A percentile compares a stretch with the other conserved stretches of the same genome.
Evolutionary conservation across 2,329 filamentous ascomycete genomes (phyloP).

Genomic region (Graphiopsis chlorocephala): DNA sequence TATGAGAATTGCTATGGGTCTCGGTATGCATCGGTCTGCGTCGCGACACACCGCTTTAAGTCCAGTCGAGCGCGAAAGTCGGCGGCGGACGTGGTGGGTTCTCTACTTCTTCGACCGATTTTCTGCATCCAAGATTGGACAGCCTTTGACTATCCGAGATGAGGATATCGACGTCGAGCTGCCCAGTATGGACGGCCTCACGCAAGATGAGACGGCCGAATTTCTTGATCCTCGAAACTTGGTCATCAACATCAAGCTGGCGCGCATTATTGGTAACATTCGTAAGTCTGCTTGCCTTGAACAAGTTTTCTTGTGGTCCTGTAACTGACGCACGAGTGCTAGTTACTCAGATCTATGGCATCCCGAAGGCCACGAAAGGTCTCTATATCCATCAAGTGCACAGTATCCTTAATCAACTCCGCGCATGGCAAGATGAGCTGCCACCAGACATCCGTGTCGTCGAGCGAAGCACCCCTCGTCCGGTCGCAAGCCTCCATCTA

Average conservation of each 20-base stretch:
- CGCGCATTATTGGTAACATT: conserved; percentile 34
- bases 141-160: conserved; percentile 34
- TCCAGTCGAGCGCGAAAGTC: conserved; percentile 30
- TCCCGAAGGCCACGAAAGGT: conserved; percentile 23
- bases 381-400: conserved; percentile 39
- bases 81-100: conserved; percentile 36
- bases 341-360: conserved; percentile 27
- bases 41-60: conserved; percentile 38
- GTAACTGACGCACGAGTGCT: background rate
- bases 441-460: conserved; percentile 35
- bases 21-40: conserved; percentile 43
- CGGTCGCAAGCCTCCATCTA: conserved; percentile 38
- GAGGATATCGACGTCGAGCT: conserved; percentile 43
- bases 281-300: conserved; percentile 23
- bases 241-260: conserved; percentile 42
- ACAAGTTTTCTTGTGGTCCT: conserved; percentile 17
- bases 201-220: conserved; percentile 24
- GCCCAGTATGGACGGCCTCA: conserved; percentile 39
- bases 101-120: conserved; percentile 35
- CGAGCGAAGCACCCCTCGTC: conserved; percentile 28
- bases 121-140: conserved; percentile 35
- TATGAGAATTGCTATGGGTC: conserved; percentile 44
- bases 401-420: conserved; percentile 36
- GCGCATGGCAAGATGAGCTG: conserved; percentile 38
- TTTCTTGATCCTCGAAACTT: conserved; percentile 41